phyloP scores from a whole-genome alignment of 78 protist genomes.

The Bigelowiella natans region DNA sequence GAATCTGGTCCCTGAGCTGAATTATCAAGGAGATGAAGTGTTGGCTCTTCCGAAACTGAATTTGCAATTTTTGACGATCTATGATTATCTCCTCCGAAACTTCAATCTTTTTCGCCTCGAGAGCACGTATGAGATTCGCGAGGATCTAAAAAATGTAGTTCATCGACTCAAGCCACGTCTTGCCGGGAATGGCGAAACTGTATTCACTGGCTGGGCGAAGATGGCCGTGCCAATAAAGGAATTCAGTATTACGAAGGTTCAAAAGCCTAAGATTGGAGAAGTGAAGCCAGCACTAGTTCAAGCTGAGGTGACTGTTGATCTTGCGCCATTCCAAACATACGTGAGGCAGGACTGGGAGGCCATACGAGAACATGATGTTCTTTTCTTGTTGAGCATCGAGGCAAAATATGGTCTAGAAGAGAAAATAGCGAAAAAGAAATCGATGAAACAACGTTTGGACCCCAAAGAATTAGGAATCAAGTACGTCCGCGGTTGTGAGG shows the following conservation, averaged over 20 bases:
- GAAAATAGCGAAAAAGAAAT: neutral
- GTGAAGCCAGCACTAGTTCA: slow-evolving; percentile 54
- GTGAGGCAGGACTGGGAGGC: slow-evolving; percentile 60
- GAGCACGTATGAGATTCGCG: slow-evolving; percentile 61
- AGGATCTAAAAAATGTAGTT: slow-evolving; percentile 62
- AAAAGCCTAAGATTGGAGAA: slow-evolving; percentile 63
- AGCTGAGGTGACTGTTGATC: slow-evolving; percentile 34
- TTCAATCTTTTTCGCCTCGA: slow-evolving; percentile 70
- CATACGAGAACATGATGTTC: slow-evolving; percentile 59
- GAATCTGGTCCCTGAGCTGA: slow-evolving; percentile 15
- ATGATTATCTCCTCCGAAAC: slow-evolving; percentile 84
- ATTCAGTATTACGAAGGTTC: slow-evolving; percentile 37
- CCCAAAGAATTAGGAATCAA: slow-evolving; percentile 5
- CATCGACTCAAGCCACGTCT: slow-evolving; percentile 33
- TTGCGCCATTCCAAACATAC: neutral
- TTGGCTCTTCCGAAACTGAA: slow-evolving; percentile 48
- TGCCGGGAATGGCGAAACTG: slow-evolving; percentile 2
- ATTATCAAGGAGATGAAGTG: neutral
- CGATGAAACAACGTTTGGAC: neutral
- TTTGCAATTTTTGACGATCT: slow-evolving; percentile 81
- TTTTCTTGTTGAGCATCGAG: slow-evolving; percentile 53
- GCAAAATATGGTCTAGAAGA: neutral
- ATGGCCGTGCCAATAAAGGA: slow-evolving; percentile 59
- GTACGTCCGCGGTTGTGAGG: slow-evolving; percentile 41
- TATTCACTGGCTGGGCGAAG: slow-evolving; percentile 61